Percentiles rank a stretch among this genome's conserved stretches.
These are phyloP conservation scores for Lumnitzera racemosa DNA, from an alignment of 345 rosid genomes.

Conservation along the genomic window DNA sequence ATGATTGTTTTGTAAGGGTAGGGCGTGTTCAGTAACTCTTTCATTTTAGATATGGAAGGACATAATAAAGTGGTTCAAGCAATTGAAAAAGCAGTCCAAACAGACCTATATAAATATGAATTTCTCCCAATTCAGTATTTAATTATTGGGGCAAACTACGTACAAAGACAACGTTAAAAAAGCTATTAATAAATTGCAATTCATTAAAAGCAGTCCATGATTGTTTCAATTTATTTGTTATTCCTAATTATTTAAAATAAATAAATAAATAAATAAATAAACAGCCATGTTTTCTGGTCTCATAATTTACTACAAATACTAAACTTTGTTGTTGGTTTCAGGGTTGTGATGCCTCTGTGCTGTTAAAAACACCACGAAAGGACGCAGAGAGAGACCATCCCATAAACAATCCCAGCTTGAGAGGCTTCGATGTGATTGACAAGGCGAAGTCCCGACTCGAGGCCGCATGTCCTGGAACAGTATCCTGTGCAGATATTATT, in stretches of 20 bases:
- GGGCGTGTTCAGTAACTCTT: not conserved
- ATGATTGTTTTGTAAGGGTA: conserved; percentile 26
- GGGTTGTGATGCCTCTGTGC: conserved; percentile 45
- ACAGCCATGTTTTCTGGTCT: too few relatives aligned
- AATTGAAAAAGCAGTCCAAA: not conserved
- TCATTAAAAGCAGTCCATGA: too few relatives aligned
- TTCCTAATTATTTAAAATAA: too few relatives aligned
- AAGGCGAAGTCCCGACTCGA: conserved; percentile 31
- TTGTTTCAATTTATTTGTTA: too few relatives aligned
- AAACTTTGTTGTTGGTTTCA: not conserved
- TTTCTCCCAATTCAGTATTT: too few relatives aligned
- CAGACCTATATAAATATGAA: too few relatives aligned
- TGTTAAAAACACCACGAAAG: conserved; percentile 18
- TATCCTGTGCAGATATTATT: conserved; percentile 45
- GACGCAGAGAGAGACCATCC: conserved; percentile 27
- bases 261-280: too few relatives aligned
- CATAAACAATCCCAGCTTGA: conserved; percentile 28
- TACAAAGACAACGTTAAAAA: too few relatives aligned
- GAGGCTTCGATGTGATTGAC: conserved; percentile 42
- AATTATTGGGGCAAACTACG: too few relatives aligned
- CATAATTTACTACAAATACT: not conserved
- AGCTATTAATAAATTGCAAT: too few relatives aligned
- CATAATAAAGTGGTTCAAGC: too few relatives aligned
- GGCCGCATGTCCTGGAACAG: conserved; percentile 25
- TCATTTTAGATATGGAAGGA: too few relatives aligned